Evolutionary conservation across 192 early-diverging fungal species (phyloP), one percentile per base, ranked within the genome.

Genomic region (Rhizophagus prolifer): DNA sequence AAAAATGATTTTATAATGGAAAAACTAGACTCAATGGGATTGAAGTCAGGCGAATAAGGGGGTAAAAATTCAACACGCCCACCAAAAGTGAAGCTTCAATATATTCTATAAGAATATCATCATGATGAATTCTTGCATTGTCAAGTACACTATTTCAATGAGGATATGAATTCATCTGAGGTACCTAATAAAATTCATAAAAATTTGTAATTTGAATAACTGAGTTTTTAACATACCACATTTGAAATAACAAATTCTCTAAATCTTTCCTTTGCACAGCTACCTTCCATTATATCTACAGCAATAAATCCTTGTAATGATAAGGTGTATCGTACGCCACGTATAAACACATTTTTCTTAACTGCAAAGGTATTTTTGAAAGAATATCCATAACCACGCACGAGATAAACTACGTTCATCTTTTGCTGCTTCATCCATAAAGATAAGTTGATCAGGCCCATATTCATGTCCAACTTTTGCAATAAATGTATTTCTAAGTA

Each of bases 401-500:
- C 50, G n/a, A 23, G 70, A 26, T 28, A 72, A 30, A 58, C 14
- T 58, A 30, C 9, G 30, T 58, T 72, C 54, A 58, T 72, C 70
- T 72, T 58, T 72, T 13, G 47, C 25, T 5, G 38, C 19, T 59
- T 72, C 70, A 72, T 72, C 70, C 46, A 72, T 25, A 58, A 72
- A 72, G 9, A 72, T 58, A 30, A 72, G 23, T 58, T 72, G 70
- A 16, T 72, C 70, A 41, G 9, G 38, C 9, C 38, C 9, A 41
- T 9, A 41, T 9, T 41, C 38, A 41, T 0, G 38, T 41, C 38
- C 38, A 41, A 41, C 38, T 41, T 41, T 41, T 9, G 9, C 38
- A 41, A 41, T 41, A 41, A 41, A 41, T 41, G 38, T 41, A 41
- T 41, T 41, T 41, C 38, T 41, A 8, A 41, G 38, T 5, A 41